Base-by-base conservation (phyloP, 129 eudicot genomes). In the Centella asiatica region DNA sequence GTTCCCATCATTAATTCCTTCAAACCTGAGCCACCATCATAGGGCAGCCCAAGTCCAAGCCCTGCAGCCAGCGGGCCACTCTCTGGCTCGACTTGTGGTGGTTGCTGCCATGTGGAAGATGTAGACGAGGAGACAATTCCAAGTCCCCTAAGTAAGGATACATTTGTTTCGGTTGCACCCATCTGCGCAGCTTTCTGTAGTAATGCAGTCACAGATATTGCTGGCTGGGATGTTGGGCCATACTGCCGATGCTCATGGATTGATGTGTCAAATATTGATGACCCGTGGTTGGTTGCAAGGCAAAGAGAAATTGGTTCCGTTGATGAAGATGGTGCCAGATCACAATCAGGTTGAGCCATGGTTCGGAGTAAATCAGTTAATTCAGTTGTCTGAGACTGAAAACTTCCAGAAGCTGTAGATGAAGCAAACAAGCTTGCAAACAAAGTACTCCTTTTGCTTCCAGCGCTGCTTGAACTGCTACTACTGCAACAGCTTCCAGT, bases 171-270 rank as follows among this genome's bases (percentile, higher is more conserved):
- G 9, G 88, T 62, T 48, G 95, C 81, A 31, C 96, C 99, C 80
- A 93, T 85, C 59, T 93, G 96, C 69, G 96, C 96, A 24, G 99
- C 99, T 70, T 85, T 93, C 64, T 93, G 99, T 32, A 93, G 85
- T 61, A 87, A 79, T 17, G 96, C 96, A 3, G 99, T 93, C 20
- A 96, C 99, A 45, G 99, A 84, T 88, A 93, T 81, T 15, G 96
- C 79, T 24, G 99, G 96, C 72, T 79, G 96, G 24, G 95, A 81
- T 24, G 95, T 83, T 1, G 82, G 82, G n/a, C 84, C 90, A 56
- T 81, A 92, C 56, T 84, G 98, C 66, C 86, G 77, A 23, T 76
- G 78, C 46, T 86, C 97, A 50, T 78, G 96, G 31, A 83, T 89
- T 0, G 81, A 84, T 32, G 86, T 74, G 29, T 83, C 79, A 64